Percentiles rank a stretch among this genome's conserved stretches.
These are phyloP conservation scores for Zopfochytrium polystomum DNA, from an alignment of 371 early-diverging fungal species.

Conservation along the genomic window DNA sequence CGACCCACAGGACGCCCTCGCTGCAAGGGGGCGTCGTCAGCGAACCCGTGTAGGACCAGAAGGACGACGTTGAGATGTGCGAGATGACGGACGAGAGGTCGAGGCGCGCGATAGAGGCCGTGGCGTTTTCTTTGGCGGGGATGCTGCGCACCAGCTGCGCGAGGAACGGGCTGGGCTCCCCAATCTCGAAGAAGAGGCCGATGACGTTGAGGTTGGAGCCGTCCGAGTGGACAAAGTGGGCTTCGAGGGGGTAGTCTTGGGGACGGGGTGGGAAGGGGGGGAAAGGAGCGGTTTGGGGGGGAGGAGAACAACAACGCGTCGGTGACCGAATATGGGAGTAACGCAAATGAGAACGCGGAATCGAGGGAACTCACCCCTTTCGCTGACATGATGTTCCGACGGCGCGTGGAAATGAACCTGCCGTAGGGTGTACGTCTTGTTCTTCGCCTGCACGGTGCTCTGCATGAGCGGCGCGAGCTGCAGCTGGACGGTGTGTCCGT, in stretches of 20 bases:
- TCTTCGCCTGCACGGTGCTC: background rate
- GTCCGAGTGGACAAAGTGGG: conserved; percentile 46
- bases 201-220: conserved; percentile 34
- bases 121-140: background rate
- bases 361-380: background rate
- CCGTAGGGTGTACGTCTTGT: background rate
- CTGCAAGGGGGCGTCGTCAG: conserved; percentile 52
- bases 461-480: background rate
- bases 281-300: background rate
- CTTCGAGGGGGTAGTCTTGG: conserved; percentile 25
- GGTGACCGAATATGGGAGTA: no score
- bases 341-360: no score
- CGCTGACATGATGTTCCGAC: conserved; percentile 4
- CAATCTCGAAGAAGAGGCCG: conserved; percentile 34
- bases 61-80: background rate
- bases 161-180: conserved; percentile 11
- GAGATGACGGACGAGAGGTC: conserved; percentile 4
- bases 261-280: no score
- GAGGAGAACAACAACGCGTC: no score
- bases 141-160: background rate
- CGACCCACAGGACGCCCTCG: conserved; percentile 48
- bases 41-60: conserved; percentile 40
- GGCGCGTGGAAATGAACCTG: conserved; percentile 12
- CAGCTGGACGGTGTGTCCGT: conserved; percentile 8
- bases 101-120: background rate